Evolutionary conservation across 2,329 filamentous ascomycete genomes (phyloP).

Genomic region (Allantophomopsis lycopodina): DNA sequence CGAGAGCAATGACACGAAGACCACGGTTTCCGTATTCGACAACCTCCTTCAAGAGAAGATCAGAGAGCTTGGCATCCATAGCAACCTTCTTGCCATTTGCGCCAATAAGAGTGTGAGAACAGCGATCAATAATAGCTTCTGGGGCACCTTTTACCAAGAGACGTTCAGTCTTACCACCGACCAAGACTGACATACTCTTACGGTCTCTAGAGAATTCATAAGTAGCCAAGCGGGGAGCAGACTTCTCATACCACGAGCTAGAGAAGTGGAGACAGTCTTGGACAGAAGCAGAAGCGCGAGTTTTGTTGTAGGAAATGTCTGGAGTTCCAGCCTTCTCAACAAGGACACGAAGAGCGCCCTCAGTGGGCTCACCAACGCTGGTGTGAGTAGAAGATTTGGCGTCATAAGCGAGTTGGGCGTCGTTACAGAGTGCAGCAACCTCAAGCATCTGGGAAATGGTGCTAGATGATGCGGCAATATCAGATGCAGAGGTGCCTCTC

Average conservation of each 20-base stretch:
- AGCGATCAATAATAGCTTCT: constrained; percentile 86
- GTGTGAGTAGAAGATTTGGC: constrained; percentile 58
- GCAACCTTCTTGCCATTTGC: constrained; percentile 63
- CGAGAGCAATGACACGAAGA: constrained; percentile 87
- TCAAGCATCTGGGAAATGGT: constrained; percentile 70
- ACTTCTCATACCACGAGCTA: constrained; percentile 72
- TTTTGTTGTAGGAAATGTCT: constrained; percentile 31
- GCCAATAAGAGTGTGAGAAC: constrained; percentile 69
- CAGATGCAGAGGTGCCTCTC: constrained; percentile 52
- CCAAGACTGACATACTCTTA: constrained; percentile 98
- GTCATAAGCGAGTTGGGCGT: constrained; percentile 74
- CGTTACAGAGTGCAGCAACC: constrained; percentile 73
- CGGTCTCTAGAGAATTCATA: constrained; percentile 96
- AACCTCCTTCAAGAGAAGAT: constrained; percentile 65
- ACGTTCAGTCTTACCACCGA: constrained; percentile 59
- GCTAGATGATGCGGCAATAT: constrained; percentile 56
- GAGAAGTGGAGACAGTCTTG: constrained; percentile 62
- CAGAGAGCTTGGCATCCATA: constrained; percentile 54
- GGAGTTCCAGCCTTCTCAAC: constrained; percentile 87
- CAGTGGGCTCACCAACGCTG: constrained; percentile 86
- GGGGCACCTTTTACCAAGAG: constrained; percentile 94
- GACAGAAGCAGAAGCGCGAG: constrained; percentile 28
- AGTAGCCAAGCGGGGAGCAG: constrained; percentile 63
- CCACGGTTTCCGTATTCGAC: constrained; percentile 84
- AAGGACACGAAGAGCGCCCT: constrained; percentile 80